These are phyloP conservation scores for Gnetum montanum DNA, from an alignment of 75 land plant species.

Conservation along the genomic window DNA sequence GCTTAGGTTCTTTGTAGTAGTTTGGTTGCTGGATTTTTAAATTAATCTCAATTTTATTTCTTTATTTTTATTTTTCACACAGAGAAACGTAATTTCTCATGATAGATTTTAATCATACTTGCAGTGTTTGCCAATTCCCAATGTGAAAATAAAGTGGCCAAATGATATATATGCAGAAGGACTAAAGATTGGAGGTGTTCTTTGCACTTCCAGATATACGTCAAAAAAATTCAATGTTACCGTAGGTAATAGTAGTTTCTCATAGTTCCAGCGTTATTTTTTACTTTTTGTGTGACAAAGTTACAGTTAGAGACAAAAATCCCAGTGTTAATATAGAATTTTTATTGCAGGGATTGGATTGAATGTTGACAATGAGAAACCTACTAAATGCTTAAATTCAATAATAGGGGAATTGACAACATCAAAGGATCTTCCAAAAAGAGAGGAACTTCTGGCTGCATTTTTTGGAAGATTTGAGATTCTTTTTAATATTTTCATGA, in stretches of 20 bases:
- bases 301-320: no score
- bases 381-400: conserved; percentile 80
- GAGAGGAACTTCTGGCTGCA: conserved; percentile 65
- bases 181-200: conserved; percentile 85
- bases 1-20: no score
- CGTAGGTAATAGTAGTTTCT: no score
- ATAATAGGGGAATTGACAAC: conserved; percentile 25
- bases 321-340: no score
- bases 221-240: conserved; percentile 78
- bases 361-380: conserved; percentile 75
- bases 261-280: no score
- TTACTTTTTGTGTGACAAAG: no score
- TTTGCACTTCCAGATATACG: conserved; percentile 83
- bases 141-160: conserved; percentile 94
- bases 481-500: conserved; percentile 43
- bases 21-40: not conserved
- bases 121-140: conserved; percentile 57
- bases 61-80: not conserved
- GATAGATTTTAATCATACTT: no score
- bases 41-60: not conserved
- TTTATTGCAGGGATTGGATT: conserved; percentile 75
- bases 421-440: conserved; percentile 16
- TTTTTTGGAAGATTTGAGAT: conserved; percentile 75
- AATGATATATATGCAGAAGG: conserved; percentile 87
- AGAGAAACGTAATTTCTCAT: not conserved